Conservation (phyloP, 2,329 filamentous ascomycete genomes). For the Waltergamsia citrina region DNA sequence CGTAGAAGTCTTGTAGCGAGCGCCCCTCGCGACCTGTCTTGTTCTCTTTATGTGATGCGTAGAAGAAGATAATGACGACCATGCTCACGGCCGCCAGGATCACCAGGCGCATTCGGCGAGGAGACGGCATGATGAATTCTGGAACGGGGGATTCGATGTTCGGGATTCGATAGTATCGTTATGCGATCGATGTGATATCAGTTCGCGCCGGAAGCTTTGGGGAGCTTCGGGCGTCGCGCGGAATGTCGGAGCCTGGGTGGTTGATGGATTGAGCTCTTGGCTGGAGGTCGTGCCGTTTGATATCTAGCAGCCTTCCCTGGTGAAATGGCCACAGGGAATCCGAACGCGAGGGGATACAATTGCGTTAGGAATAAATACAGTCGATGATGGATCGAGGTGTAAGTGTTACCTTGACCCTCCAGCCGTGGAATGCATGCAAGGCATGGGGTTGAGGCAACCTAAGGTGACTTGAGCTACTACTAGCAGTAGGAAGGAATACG, state of each 20-base stretch:
- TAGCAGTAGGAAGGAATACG: no score
- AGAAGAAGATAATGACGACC: conserved; percentile 63
- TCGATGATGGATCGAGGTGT: no score
- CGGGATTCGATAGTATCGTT: background rate
- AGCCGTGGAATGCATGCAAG: no score
- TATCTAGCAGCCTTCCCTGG: no score
- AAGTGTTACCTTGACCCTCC: no score
- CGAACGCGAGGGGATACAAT: no score
- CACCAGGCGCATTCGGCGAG: conserved; percentile 60
- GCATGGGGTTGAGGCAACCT: no score
- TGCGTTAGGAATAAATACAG: no score
- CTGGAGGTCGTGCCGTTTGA: background rate
- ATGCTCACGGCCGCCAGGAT: conserved; percentile 54
- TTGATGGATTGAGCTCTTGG: background rate
- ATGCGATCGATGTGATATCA: background rate
- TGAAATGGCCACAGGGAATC: no score
- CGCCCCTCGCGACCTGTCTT: conserved; percentile 33
- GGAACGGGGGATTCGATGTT: background rate
- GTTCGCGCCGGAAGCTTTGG: background rate
- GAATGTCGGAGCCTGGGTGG: no score
- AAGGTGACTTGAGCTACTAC: no score
- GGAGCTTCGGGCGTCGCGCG: background rate
- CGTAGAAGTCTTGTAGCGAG: conserved; percentile 46
- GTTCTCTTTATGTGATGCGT: conserved; percentile 51
- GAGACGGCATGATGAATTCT: conserved; percentile 57